A percentile compares a stretch with the other conserved stretches of the same genome.
phyloP scores from a whole-genome alignment of 805 yeast genomes.

The Teunomyces funiuensis region DNA sequence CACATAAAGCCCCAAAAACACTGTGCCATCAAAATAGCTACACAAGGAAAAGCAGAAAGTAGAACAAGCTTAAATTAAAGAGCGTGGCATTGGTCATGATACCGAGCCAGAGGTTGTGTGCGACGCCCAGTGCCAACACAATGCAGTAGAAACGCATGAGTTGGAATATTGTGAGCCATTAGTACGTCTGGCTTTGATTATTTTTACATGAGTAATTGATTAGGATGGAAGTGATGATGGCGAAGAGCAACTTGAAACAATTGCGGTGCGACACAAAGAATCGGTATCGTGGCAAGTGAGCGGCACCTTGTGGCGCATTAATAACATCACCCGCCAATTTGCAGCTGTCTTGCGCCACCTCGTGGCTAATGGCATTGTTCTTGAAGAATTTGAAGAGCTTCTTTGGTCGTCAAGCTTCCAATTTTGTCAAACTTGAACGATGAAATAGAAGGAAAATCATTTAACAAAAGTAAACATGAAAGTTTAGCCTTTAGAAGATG shows the following conservation, averaged over 20 bases:
- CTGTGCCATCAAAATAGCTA: slow-evolving; percentile 66
- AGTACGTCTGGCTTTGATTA: slow-evolving; percentile 55
- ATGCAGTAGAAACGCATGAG: slow-evolving; percentile 73
- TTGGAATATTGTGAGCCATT: slow-evolving; percentile 81
- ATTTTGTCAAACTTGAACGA: slow-evolving; percentile 43
- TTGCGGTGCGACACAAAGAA: slow-evolving; percentile 56
- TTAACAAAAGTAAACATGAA: slow-evolving; percentile 25
- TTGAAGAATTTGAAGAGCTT: slow-evolving; percentile 40
- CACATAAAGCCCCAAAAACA: slow-evolving; percentile 80
- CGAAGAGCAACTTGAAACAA: slow-evolving; percentile 56
- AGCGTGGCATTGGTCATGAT: slow-evolving; percentile 70
- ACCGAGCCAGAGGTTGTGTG: slow-evolving; percentile 66
- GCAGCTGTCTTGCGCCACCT: no score
- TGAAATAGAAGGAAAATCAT: slow-evolving; percentile 32
- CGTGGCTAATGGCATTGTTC: no score
- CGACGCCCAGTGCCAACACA: slow-evolving; percentile 52
- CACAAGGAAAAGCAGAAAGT: slow-evolving; percentile 59
- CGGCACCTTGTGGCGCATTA: no score
- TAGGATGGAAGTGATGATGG: slow-evolving; percentile 56
- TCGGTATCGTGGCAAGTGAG: no score
- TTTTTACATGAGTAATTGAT: slow-evolving; percentile 50
- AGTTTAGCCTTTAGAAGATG: slow-evolving; percentile 25
- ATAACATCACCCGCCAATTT: no score
- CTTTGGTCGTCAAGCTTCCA: slow-evolving; percentile 31
- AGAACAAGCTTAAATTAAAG: slow-evolving; percentile 71